Percentiles rank a stretch among this genome's conserved stretches.
These are phyloP conservation scores for Dianthus caryophyllus DNA, from an alignment of 148 eudicot species.

Conservation along the genomic window DNA sequence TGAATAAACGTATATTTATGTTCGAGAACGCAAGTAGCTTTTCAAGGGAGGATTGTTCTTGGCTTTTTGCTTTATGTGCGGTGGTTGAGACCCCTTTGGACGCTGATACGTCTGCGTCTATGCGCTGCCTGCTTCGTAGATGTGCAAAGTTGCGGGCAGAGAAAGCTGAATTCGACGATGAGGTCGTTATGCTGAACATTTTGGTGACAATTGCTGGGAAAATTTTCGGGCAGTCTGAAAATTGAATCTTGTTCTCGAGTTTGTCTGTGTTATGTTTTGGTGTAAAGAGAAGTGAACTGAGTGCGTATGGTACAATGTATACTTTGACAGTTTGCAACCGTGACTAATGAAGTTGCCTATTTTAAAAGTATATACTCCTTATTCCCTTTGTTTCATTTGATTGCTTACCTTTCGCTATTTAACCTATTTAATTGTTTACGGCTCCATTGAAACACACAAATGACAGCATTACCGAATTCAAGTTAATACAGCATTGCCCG, in stretches of 20 bases:
- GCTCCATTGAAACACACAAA: no score
- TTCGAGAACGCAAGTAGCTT: slow-evolving; percentile 36
- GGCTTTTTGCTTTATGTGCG: slow-evolving; percentile 86
- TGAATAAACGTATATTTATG: slow-evolving; percentile 49
- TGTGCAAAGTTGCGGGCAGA: slow-evolving; percentile 64
- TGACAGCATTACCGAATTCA: no score
- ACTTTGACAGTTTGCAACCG: neutral
- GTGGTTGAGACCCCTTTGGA: slow-evolving; percentile 68
- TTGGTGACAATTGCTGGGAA: slow-evolving; percentile 64
- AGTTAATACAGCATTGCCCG: no score
- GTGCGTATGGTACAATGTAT: neutral
- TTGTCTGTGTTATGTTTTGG: neutral
- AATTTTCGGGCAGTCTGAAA: slow-evolving; percentile 69
- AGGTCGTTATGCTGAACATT: slow-evolving; percentile 70
- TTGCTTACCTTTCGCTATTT: no score
- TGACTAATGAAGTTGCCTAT: neutral
- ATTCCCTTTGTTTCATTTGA: no score
- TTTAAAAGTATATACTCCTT: neutral
- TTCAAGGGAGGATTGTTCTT: slow-evolving; percentile 48
- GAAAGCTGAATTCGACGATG: slow-evolving; percentile 65
- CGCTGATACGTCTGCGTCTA: slow-evolving; percentile 74
- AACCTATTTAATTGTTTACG: no score
- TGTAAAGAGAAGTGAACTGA: neutral
- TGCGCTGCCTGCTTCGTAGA: slow-evolving; percentile 69
- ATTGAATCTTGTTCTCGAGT: neutral